phyloP scores from a whole-genome alignment of 176 grass and related monocot genomes.

The Oryza meridionalis region DNA sequence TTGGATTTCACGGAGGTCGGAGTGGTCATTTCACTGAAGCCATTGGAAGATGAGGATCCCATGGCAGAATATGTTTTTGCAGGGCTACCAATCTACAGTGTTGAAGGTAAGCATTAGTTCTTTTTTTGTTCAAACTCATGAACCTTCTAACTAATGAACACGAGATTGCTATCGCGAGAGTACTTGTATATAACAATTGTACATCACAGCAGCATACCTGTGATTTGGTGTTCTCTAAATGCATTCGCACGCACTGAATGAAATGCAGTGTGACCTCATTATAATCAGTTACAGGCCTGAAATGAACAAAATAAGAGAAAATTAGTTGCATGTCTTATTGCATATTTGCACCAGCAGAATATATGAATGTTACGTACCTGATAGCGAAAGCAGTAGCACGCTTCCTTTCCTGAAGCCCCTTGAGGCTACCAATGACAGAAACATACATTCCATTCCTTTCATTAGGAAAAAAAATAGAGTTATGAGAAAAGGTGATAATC shows the following conservation, averaged over 20 bases:
- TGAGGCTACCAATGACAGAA: conserved; percentile 71
- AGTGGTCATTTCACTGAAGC: conserved; percentile 44
- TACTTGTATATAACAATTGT: not conserved
- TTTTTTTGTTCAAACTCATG: not conserved
- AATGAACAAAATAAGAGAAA: conserved; percentile 11
- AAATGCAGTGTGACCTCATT: conserved; percentile 84
- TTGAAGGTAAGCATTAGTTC: not conserved
- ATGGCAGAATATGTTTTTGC: conserved; percentile 38
- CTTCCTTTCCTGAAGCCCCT: conserved; percentile 85
- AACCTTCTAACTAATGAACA: not conserved
- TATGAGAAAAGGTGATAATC: not conserved
- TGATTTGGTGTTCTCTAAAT: conserved; percentile 75
- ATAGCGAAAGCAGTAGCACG: conserved; percentile 77
- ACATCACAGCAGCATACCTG: conserved; percentile 53
- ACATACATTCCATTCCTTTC: conserved; percentile 94
- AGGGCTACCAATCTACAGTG: conserved; percentile 54
- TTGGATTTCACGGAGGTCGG: conserved; percentile 49
- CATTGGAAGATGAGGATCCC: conserved; percentile 43
- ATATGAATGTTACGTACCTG: conserved; percentile 43
- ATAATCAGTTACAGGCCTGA: conserved; percentile 77
- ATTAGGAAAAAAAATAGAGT: not conserved
- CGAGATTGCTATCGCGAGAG: not conserved
- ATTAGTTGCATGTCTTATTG: not conserved
- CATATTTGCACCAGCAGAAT: conserved; percentile 5
- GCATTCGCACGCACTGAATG: conserved; percentile 82